A percentile compares a stretch with the other conserved stretches of the same genome.
phyloP scores from a whole-genome alignment of 768 basidiomycete species.

The Suillus sp. region DNA sequence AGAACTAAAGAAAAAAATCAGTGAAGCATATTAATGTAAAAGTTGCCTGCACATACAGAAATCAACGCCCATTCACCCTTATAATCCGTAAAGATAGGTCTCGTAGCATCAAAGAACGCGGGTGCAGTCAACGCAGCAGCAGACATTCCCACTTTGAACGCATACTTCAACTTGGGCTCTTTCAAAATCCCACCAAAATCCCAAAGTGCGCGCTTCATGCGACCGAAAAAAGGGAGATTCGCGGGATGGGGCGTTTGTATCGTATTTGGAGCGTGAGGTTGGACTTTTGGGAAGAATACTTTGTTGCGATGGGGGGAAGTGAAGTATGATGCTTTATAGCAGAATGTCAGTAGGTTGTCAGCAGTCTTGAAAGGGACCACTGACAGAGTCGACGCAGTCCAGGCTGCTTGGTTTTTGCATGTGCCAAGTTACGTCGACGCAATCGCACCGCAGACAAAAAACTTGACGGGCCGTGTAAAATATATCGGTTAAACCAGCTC shows the following conservation, averaged over 20 bases:
- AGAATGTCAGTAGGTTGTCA: conserved; percentile 3
- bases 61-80: conserved; percentile 97
- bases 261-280: conserved; percentile 83
- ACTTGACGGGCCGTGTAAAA: conserved; percentile 27
- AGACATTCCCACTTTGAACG: conserved; percentile 85
- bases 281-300: conserved; percentile 78
- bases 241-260: conserved; percentile 72
- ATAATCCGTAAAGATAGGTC: conserved; percentile 78
- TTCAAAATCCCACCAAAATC: conserved; percentile 60
- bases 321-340: conserved; percentile 54
- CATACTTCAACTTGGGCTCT: conserved; percentile 82
- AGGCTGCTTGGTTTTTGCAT: conserved; percentile 22
- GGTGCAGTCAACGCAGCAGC: conserved; percentile 82
- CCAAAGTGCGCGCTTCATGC: conserved; percentile 74
- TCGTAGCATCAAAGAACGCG: conserved; percentile 80
- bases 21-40: conserved; percentile 14
- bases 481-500: conserved; percentile 44
- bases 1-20: conserved; percentile 51
- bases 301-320: conserved; percentile 51
- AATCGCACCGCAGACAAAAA: conserved; percentile 26
- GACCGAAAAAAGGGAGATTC: conserved; percentile 60
- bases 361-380: conserved; percentile 18
- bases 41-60: conserved; percentile 54
- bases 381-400: conserved; percentile 46
- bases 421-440: conserved; percentile 16